Percentiles rank a stretch among this genome's conserved stretches.
phyloP scores from a whole-genome alignment of 225 moss, liverwort and hornwort species.

The Climacium dendroides region DNA sequence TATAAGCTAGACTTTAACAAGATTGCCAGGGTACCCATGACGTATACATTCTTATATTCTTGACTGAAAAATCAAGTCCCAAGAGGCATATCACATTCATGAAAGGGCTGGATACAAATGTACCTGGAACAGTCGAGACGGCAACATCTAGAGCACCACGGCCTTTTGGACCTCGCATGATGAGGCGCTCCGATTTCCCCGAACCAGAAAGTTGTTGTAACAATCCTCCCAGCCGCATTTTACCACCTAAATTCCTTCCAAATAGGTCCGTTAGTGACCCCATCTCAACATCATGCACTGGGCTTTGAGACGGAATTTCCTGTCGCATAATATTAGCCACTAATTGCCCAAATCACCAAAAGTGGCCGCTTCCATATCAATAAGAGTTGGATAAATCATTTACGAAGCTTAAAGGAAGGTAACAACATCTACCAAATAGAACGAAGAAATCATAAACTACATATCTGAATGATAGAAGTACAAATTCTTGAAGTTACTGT shows the following conservation, averaged over 20 bases:
- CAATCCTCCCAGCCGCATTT: conserved; percentile 57
- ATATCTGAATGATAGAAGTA: neutral
- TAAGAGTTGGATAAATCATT: neutral
- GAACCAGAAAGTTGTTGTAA: conserved; percentile 52
- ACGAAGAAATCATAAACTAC: neutral
- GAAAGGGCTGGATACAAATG: neutral
- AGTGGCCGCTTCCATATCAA: neutral
- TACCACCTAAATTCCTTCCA: conserved; percentile 52
- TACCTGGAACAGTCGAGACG: conserved; percentile 65
- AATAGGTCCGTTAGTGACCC: neutral
- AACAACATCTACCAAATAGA: neutral
- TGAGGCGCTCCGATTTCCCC: conserved; percentile 72
- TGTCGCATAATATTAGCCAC: neutral
- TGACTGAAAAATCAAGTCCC: neutral
- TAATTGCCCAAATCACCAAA: neutral
- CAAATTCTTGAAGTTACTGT: neutral
- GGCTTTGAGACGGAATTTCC: neutral
- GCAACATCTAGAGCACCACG: conserved; percentile 96
- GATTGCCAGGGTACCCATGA: neutral
- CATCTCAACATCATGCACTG: neutral
- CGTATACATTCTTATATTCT: neutral
- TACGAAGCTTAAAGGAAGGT: neutral
- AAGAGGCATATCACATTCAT: neutral
- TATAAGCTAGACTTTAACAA: neutral
- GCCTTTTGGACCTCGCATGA: conserved; percentile 96